Percentiles rank a stretch among this genome's conserved stretches.
Evolutionary conservation across 2,329 filamentous ascomycete species (phyloP).

Genomic region (Hypoxylon sp.): DNA sequence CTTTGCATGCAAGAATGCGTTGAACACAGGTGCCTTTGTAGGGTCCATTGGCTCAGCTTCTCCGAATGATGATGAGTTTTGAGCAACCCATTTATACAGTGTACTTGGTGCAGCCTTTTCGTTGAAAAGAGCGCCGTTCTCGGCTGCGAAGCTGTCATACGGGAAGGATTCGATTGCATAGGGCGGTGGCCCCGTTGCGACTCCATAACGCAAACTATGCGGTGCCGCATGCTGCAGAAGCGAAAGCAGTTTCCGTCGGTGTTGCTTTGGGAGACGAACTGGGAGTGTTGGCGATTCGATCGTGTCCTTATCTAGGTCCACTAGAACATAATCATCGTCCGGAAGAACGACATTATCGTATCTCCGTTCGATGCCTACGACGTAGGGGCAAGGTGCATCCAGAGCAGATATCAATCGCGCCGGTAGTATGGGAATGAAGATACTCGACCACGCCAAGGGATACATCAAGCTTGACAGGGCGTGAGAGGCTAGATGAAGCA

Average conservation of each 20-base stretch:
- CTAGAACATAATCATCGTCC: conserved; percentile 93
- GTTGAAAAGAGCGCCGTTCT: conserved; percentile 82
- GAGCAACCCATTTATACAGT: conserved; percentile 84
- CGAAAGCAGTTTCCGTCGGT: conserved; percentile 87
- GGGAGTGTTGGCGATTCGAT: conserved; percentile 86
- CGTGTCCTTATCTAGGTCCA: conserved; percentile 90
- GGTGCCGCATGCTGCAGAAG: conserved; percentile 90
- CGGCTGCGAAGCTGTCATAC: conserved; percentile 86
- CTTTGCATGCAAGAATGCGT: conserved; percentile 84
- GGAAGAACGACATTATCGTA: conserved; percentile 88
- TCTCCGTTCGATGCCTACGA: conserved; percentile 91
- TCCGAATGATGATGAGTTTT: conserved; percentile 89
- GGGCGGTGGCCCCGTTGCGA: conserved; percentile 85
- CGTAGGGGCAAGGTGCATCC: conserved; percentile 95
- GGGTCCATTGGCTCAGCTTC: conserved; percentile 64
- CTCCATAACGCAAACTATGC: conserved; percentile 86
- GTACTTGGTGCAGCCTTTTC: conserved; percentile 74
- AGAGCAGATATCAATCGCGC: conserved; percentile 87
- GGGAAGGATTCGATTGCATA: conserved; percentile 95
- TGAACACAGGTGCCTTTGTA: conserved; percentile 77
- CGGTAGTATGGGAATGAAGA: conserved; percentile 91
- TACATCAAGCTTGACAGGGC: conserved; percentile 88
- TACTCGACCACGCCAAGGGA: conserved; percentile 90
- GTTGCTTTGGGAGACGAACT: conserved; percentile 83
- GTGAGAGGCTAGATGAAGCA: conserved; percentile 92